These are phyloP conservation scores for Yamadazyma triangularis DNA, from an alignment of 1,139 yeast species.

Conservation along the genomic window DNA sequence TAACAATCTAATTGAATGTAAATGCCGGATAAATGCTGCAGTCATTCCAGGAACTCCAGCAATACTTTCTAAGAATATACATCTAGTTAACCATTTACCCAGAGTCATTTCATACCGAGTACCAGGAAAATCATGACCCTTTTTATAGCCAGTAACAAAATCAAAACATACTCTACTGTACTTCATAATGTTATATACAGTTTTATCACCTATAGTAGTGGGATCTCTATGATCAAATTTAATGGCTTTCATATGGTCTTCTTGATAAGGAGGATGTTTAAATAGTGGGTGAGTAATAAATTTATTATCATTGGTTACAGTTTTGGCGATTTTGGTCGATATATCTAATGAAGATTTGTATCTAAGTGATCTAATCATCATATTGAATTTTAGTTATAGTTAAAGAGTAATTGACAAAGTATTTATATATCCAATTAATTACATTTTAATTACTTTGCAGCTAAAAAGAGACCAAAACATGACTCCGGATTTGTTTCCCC, in stretches of 20 bases:
- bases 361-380: not conserved
- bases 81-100: conserved; percentile 63
- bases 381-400: too few species aligned
- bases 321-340: conserved; percentile 25
- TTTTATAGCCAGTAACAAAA: conserved; percentile 58
- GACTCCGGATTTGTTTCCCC: too few species aligned
- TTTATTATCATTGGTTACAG: conserved; percentile 18
- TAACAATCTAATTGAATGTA: conserved; percentile 56
- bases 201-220: conserved; percentile 41
- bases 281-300: conserved; percentile 46
- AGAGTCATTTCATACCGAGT: conserved; percentile 56
- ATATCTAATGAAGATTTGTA: conserved; percentile 15
- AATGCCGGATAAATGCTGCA: conserved; percentile 65
- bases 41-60: conserved; percentile 83
- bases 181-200: conserved; percentile 47
- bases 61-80: conserved; percentile 64
- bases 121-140: conserved; percentile 36
- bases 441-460: too few species aligned
- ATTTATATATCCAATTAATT: too few species aligned
- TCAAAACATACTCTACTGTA: conserved; percentile 52
- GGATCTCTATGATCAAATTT: conserved; percentile 53
- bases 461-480: too few species aligned
- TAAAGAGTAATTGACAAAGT: too few species aligned
- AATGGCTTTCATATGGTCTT: conserved; percentile 44
- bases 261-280: conserved; percentile 51